A percentile compares a stretch with the other conserved stretches of the same genome.
Evolutionary conservation across 345 rosid species (phyloP).

Genomic region (Fremontodendron californicum): DNA sequence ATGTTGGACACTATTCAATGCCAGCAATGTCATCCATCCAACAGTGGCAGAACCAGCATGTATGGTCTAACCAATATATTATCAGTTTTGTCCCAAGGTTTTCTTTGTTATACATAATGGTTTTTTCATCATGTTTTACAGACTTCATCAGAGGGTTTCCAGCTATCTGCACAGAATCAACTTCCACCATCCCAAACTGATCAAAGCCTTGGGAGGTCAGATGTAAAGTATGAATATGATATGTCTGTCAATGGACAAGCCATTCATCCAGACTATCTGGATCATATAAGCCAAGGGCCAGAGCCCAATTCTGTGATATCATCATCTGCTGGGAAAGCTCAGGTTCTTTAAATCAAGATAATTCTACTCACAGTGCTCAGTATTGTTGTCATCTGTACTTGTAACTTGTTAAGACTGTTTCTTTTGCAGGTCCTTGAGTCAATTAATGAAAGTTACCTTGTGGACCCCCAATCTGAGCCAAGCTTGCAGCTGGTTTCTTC

Average conservation of each 20-base stretch:
- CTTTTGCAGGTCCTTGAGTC: constrained; percentile 52
- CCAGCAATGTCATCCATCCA: constrained; percentile 45
- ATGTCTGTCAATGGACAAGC: constrained; percentile 50
- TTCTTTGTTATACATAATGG: background rate
- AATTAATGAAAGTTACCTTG: constrained; percentile 43
- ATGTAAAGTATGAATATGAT: constrained; percentile 52
- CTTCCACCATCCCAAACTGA: constrained; percentile 49
- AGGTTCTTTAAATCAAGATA: constrained; percentile 35
- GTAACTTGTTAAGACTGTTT: constrained; percentile 1
- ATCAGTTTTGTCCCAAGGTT: background rate
- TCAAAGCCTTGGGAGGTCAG: constrained; percentile 44
- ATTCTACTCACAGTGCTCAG: constrained; percentile 5
- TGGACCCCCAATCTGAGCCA: constrained; percentile 44
- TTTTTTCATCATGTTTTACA: constrained; percentile 20
- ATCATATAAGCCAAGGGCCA: constrained; percentile 45
- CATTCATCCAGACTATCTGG: constrained; percentile 47
- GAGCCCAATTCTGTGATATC: constrained; percentile 45
- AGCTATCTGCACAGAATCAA: constrained; percentile 45
- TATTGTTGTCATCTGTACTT: background rate
- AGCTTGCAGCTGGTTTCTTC: constrained; percentile 61
- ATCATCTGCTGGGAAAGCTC: constrained; percentile 49
- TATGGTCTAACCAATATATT: constrained; percentile 19
- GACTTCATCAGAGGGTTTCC: constrained; percentile 52
- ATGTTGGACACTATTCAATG: constrained; percentile 50
- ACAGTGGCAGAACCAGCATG: constrained; percentile 78